These are phyloP conservation scores for Speleostelium caveatum DNA, from an alignment of 78 protist species.

Conservation along the genomic window DNA sequence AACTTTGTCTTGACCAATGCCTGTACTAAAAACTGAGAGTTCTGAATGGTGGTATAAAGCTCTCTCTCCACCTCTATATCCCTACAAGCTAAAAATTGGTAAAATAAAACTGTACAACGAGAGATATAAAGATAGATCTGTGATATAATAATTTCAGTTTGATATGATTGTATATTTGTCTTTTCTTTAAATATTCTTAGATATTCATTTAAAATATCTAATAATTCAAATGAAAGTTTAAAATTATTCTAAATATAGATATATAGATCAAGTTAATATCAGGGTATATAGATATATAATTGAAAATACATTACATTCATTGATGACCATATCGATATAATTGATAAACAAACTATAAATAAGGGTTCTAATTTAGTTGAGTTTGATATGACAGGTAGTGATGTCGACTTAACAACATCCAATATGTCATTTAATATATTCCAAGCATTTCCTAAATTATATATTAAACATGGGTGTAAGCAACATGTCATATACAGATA, in stretches of 20 bases:
- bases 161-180: neutral
- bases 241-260: neutral
- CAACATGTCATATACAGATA: too few relatives aligned
- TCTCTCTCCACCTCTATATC: slow-evolving; percentile 11
- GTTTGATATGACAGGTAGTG: neutral
- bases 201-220: neutral
- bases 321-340: slow-evolving; percentile 4
- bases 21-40: slow-evolving; percentile 5
- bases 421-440: slow-evolving; percentile 13
- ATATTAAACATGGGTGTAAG: too few relatives aligned
- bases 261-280: neutral
- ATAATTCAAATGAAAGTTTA: neutral
- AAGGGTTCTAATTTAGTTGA: neutral
- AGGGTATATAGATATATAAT: neutral
- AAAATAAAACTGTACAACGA: neutral
- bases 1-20: slow-evolving; percentile 14
- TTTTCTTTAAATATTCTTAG: neutral
- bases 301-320: neutral
- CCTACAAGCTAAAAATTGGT: neutral
- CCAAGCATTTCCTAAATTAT: slow-evolving; percentile 50
- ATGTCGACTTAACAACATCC: neutral
- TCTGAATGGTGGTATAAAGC: neutral
- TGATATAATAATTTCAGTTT: slow-evolving; percentile 1
- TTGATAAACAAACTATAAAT: slow-evolving; percentile 10
- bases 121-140: neutral